Evolutionary conservation across 169 alveolate genomes (phyloP), one percentile per base, ranked within the genome.

Genomic region (Cryptosporidium felis): DNA sequence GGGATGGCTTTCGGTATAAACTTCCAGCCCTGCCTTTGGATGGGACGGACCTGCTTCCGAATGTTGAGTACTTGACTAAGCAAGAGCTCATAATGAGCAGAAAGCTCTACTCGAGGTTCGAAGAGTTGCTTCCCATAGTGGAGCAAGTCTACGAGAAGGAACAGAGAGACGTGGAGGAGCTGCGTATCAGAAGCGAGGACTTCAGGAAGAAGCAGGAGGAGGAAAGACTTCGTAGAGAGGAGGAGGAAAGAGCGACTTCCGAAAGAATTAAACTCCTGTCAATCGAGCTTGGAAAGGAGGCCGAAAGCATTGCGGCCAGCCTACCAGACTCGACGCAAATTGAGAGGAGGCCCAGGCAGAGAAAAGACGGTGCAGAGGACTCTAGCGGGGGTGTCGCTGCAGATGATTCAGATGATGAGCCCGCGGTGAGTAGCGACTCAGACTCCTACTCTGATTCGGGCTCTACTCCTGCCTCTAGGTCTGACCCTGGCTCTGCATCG

Each of bases 71-170:
- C 32, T 36, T 56, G 1, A 74, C 59, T 9, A 74, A 74, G 23
- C 85, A 74, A 36, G 74, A 74, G 23, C 30, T 74, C 18, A 56
- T 74, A 30, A 58, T 74, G 66, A 74, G 85, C 41, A 74, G 67
- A 49, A 74, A 74, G 46, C 34, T 74, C 8, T 58, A 58, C 56
- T 74, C 85, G 9, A 49, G 85, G n/a, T 74, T 74, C n/a, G 85
- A 74, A 40, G 85, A 74, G 21, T 44, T 74, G 2, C 41, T 74
- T 4, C 85, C 85, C 9, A 74, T 74, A 18, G 85, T 74, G 21
- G 85, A 74, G 61, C 85, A 74, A 36, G 85, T 74, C 21, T 74
- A 74, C 41, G 85, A 74, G 18, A 74, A 74, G 46, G 85, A 74
- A 23, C 85, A 74, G 41, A 74, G 85, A 40, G 85, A 74, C 21